Conservation (phyloP, 2,329 filamentous ascomycete genomes). For the Plenodomus biglobosus region DNA sequence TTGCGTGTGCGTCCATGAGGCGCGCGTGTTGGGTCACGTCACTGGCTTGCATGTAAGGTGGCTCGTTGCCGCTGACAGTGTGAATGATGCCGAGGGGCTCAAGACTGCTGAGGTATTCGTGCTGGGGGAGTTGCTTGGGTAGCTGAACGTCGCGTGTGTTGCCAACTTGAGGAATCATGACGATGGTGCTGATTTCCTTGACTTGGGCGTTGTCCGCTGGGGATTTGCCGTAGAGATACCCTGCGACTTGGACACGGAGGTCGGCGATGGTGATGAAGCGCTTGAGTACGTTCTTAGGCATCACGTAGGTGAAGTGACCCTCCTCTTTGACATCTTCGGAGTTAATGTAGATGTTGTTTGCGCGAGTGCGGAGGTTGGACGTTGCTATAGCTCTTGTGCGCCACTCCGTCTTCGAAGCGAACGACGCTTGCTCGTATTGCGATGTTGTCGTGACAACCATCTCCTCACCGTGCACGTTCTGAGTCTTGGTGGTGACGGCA, state of each 20-base stretch:
- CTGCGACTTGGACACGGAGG: slow-evolving; percentile 92
- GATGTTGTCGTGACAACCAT: slow-evolving; percentile 98
- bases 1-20: slow-evolving; percentile 78
- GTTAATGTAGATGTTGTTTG: slow-evolving; percentile 99
- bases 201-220: slow-evolving; percentile 94
- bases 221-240: slow-evolving; percentile 90
- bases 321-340: slow-evolving; percentile 91
- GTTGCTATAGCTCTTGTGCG: slow-evolving; percentile 94
- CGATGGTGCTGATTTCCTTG: slow-evolving; percentile 95
- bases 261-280: slow-evolving; percentile 98
- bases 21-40: slow-evolving; percentile 94
- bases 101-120: slow-evolving; percentile 82
- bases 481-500: slow-evolving; percentile 95
- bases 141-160: slow-evolving; percentile 89
- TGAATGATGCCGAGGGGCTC: slow-evolving; percentile 95
- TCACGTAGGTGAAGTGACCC: slow-evolving; percentile 88
- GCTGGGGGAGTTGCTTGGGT: slow-evolving; percentile 84
- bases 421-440: slow-evolving; percentile 95
- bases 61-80: slow-evolving; percentile 90
- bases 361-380: slow-evolving; percentile 86
- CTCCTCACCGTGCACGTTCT: slow-evolving; percentile 95
- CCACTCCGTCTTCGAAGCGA: slow-evolving; percentile 99
- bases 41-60: slow-evolving; percentile 91
- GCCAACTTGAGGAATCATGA: slow-evolving; percentile 96
- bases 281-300: slow-evolving; percentile 98